Evolutionary conservation across 2,329 filamentous ascomycete genomes (phyloP), one percentile per base, ranked within the genome.

Genomic region (Fusarium beomiforme): DNA sequence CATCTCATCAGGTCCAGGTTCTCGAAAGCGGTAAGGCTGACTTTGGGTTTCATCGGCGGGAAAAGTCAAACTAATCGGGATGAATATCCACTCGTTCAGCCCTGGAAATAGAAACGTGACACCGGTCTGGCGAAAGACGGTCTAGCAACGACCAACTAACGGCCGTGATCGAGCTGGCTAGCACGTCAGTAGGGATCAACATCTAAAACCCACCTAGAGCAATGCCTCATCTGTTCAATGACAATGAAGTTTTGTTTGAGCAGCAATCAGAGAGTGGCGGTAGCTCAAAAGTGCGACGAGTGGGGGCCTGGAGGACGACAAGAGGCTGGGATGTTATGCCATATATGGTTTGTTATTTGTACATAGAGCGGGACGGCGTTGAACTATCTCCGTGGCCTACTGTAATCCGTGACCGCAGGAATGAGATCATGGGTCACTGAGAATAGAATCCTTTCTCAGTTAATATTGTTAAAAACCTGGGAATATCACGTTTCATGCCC

Each of bases 1-100:
- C 42, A 60, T 56, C 31, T 50, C 37, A 58, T 56, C 23, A 34
- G 61, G 16, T 36, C 53, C 42, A 42, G 24, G 42, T 41, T 64
- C 53, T 63, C 55, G n/a, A 59, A 42, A 66, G 56, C 57, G 57
- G 67, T 53, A 71, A 73, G 70, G 74, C 69, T 76, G 73, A 76
- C 62, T 76, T 66, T 49, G 54, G 66, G 50, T 59, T 70, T 53
- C 49, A 51, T 70, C 41, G 19, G 55, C 26, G 36, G 36, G 24
- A 43, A 44, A 39, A 60, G 42, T 42, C 42, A 57, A 36, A 63
- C 43, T 36, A 42, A 50, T 50, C 19, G 23, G 21, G 34, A 42
- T 50, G 43, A 59, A 47, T 58, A 31, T 59, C 50, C 60, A 44
- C 37, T 67, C 69, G 63, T 66, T 75, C 69, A 76, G 69, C 68